These are phyloP conservation scores for Bacterosira constricta DNA, from an alignment of 108 stramenopile species.

Conservation along the genomic window DNA sequence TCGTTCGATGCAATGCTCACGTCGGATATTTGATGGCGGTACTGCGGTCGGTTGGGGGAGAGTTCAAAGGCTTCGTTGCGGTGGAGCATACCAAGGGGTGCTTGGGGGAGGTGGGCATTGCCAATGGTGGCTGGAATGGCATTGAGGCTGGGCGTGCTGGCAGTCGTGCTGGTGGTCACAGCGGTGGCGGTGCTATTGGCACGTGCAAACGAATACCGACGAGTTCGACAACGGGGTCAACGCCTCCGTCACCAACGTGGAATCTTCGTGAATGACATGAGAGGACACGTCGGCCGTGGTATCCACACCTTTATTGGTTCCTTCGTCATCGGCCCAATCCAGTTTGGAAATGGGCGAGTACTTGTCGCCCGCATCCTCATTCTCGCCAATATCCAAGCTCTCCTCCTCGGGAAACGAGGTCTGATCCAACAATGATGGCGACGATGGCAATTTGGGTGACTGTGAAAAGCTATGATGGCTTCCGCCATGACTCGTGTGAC, in stretches of 20 bases:
- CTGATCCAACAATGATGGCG: conserved; percentile 50
- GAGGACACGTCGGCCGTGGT: conserved; percentile 20
- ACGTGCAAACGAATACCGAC: neutral
- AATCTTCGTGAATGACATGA: conserved; percentile 19
- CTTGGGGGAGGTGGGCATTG: neutral
- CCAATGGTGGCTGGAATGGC: neutral
- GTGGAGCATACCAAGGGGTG: neutral
- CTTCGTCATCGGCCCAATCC: conserved; percentile 32
- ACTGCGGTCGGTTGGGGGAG: conserved; percentile 9
- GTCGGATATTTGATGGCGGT: conserved; percentile 54
- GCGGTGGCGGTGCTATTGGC: neutral
- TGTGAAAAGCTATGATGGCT: conserved; percentile 5
- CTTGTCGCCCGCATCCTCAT: conserved; percentile 26
- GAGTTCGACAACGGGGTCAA: neutral
- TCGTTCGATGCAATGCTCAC: conserved; percentile 31
- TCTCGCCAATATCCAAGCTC: conserved; percentile 37
- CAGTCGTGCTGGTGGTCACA: neutral
- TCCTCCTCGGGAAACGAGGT: conserved; percentile 46
- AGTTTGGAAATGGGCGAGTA: conserved; percentile 32
- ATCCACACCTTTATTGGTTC: neutral
- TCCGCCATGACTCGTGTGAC: neutral
- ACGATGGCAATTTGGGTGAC: conserved; percentile 24
- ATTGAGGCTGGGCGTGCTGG: neutral
- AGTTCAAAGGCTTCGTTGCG: conserved; percentile 57
- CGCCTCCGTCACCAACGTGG: neutral